Percentiles rank a stretch among this genome's conserved stretches.
These are phyloP conservation scores for Fusarium sp. DNA, from an alignment of 2,329 filamentous ascomycete species.

Conservation along the genomic window DNA sequence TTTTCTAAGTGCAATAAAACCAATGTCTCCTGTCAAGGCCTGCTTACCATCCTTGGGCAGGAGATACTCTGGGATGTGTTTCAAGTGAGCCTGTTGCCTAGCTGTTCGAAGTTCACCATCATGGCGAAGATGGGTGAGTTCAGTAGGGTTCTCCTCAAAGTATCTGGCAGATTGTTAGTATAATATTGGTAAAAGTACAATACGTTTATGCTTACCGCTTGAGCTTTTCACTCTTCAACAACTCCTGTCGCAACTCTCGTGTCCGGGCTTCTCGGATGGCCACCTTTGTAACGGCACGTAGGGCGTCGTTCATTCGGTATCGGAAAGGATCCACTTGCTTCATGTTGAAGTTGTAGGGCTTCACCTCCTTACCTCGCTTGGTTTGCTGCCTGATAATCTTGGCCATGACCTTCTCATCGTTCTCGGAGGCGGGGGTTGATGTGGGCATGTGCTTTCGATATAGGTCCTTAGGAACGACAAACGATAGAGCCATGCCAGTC, in stretches of 20 bases:
- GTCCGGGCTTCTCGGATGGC: constrained; percentile 91
- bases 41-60: constrained; percentile 83
- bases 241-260: constrained; percentile 87
- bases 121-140: constrained; percentile 88
- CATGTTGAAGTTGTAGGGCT: constrained; percentile 96
- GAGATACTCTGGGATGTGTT: constrained; percentile 94
- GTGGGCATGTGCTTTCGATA: constrained; percentile 94
- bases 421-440: constrained; percentile 77
- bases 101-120: constrained; percentile 89
- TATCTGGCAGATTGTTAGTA: constrained; percentile 61
- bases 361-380: constrained; percentile 83
- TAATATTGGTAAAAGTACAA: background rate
- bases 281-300: constrained; percentile 89
- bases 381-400: constrained; percentile 84
- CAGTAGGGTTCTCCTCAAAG: constrained; percentile 96
- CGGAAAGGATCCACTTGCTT: constrained; percentile 92
- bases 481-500: constrained; percentile 94
- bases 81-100: constrained; percentile 87
- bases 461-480: constrained; percentile 84
- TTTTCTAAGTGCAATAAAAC: constrained; percentile 79
- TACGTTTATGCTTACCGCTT: constrained; percentile 66
- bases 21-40: constrained; percentile 75
- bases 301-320: constrained; percentile 93
- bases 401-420: constrained; percentile 86
- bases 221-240: constrained; percentile 93